phyloP scores from a whole-genome alignment of 441 rosid genomes.

The Geranium incanum region DNA sequence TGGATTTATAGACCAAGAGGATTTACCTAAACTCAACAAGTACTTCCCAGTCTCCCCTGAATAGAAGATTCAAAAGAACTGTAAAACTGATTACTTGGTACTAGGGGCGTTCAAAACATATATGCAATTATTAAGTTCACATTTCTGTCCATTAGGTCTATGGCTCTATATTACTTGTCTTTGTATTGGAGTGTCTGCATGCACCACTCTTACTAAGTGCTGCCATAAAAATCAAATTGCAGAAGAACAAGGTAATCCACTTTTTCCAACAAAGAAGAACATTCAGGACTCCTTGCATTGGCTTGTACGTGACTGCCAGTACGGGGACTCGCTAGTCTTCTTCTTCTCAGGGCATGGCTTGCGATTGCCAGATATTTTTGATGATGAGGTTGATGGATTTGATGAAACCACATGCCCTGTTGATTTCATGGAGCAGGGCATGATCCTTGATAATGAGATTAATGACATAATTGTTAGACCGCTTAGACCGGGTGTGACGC shows the following conservation, averaged over 20 bases:
- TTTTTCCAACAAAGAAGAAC: conserved; percentile 42
- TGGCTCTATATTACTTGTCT: no score
- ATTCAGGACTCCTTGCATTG: conserved; percentile 33
- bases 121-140: no score
- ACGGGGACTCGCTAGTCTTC: conserved; percentile 40
- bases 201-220: background rate
- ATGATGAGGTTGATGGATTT: conserved; percentile 44
- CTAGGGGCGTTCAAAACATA: no score
- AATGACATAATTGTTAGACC: conserved; percentile 40
- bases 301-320: conserved; percentile 34
- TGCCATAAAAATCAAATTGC: background rate
- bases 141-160: background rate
- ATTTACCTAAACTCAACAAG: no score
- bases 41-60: no score
- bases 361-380: conserved; percentile 28
- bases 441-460: conserved; percentile 40
- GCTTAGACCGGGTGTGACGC: conserved; percentile 37
- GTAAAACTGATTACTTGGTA: no score
- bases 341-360: conserved; percentile 52
- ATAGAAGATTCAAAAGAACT: no score
- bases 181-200: background rate
- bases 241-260: conserved; percentile 21
- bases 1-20: no score
- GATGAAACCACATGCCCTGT: conserved; percentile 47
- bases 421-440: conserved; percentile 39